These are phyloP conservation scores for Tricholoma sp. DNA, from an alignment of 768 basidiomycete species.

Conservation along the genomic window DNA sequence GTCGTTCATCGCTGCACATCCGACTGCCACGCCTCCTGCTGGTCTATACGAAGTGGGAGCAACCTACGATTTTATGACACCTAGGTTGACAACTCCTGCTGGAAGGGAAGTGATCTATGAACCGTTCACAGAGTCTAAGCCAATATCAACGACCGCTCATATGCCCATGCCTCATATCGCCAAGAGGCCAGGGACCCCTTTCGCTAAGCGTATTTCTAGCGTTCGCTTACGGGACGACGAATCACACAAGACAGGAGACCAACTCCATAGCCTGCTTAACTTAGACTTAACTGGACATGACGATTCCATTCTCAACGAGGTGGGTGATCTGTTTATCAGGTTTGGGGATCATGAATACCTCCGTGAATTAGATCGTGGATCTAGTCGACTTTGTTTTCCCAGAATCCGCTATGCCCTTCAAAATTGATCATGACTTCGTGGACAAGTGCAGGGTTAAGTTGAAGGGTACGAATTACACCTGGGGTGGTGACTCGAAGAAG, in stretches of 20 bases:
- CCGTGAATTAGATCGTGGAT: neutral
- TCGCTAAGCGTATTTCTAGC: neutral
- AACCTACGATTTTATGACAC: too few species aligned
- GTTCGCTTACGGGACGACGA: too few species aligned
- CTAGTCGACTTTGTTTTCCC: neutral
- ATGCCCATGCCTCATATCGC: neutral
- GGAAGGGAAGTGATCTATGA: neutral
- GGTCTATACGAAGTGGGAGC: too few species aligned
- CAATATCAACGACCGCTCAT: neutral
- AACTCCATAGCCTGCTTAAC: neutral
- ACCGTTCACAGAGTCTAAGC: neutral
- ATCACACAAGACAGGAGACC: neutral
- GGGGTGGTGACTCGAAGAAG: too few species aligned
- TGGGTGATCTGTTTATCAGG: neutral
- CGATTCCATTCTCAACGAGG: neutral
- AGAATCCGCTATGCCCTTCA: neutral
- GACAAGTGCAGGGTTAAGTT: neutral
- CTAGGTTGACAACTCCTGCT: too few species aligned
- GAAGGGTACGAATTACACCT: neutral
- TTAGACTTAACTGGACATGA: neutral
- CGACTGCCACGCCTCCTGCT: neutral
- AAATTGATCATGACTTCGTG: neutral
- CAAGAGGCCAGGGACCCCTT: neutral
- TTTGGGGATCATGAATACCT: neutral
- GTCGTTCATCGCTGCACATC: neutral